Evolutionary conservation across 768 basidiomycete genomes (phyloP).

Genomic region (Hydnomerulius pinastri): DNA sequence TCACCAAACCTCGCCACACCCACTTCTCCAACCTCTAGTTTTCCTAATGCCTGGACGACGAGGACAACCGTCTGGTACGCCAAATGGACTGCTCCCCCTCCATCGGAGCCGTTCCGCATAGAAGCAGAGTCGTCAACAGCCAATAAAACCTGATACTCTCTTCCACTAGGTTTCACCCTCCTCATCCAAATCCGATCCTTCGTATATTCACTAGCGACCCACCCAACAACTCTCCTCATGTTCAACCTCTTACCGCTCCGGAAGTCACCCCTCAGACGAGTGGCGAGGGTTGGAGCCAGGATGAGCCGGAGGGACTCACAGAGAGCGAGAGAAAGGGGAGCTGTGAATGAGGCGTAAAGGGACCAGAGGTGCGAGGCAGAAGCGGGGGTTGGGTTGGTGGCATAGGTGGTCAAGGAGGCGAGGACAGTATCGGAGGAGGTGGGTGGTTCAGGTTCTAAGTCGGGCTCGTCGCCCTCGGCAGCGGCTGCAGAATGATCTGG

Average conservation of each 20-base stretch:
- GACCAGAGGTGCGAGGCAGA: conserved; percentile 82
- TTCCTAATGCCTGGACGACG: conserved; percentile 86
- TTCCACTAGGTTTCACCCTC: conserved; percentile 87
- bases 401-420: conserved; percentile 17
- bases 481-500: conserved; percentile 30
- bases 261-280: conserved; percentile 94
- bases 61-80: conserved; percentile 93
- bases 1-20: conserved; percentile 91
- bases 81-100: conserved; percentile 61
- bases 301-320: conserved; percentile 98
- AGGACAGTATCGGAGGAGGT: conserved; percentile 21
- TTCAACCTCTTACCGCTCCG: conserved; percentile 96
- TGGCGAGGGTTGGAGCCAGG: conserved; percentile 92
- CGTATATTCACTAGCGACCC: conserved; percentile 98
- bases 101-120: conserved; percentile 56
- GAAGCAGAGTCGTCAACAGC: conserved; percentile 96
- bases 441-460: conserved; percentile 16
- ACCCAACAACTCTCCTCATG: conserved; percentile 98
- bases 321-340: conserved; percentile 85
- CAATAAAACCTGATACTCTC: conserved; percentile 94
- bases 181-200: conserved; percentile 99
- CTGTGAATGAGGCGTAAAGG: conserved; percentile 85
- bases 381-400: conserved; percentile 20
- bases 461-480: conserved; percentile 31
- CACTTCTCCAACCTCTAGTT: conserved; percentile 94